Evolutionary conservation across 2,329 filamentous ascomycete genomes (phyloP).

Genomic region (Berkeleyomyces rouxiae): DNA sequence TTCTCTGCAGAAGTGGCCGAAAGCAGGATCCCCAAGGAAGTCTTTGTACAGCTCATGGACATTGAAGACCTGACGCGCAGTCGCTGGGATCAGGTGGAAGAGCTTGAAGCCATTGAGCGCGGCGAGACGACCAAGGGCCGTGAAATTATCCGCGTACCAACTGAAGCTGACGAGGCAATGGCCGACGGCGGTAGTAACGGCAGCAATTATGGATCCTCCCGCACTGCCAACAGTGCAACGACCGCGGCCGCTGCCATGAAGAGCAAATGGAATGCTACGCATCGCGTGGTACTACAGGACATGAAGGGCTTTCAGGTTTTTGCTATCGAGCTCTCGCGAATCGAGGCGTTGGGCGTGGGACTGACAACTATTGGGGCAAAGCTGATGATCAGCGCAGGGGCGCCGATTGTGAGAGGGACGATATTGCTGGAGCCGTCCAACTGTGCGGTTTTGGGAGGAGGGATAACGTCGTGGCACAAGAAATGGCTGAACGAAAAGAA

Average conservation of each 20-base stretch:
- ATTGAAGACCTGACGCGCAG: slow-evolving; percentile 68
- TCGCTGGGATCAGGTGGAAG: slow-evolving; percentile 76
- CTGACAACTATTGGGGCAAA: slow-evolving; percentile 66
- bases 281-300: slow-evolving; percentile 74
- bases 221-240: not conserved
- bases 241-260: slow-evolving; percentile 13
- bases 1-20: slow-evolving; percentile 36
- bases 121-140: slow-evolving; percentile 61
- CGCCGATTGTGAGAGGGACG: slow-evolving; percentile 55
- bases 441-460: slow-evolving; percentile 68
- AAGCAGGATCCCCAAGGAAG: slow-evolving; percentile 37
- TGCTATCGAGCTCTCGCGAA: slow-evolving; percentile 52
- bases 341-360: slow-evolving; percentile 48
- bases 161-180: slow-evolving; percentile 28
- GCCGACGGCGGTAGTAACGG: slow-evolving; percentile 18
- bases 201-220: not conserved
- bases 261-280: slow-evolving; percentile 37
- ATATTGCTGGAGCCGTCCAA: slow-evolving; percentile 57
- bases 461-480: slow-evolving; percentile 65
- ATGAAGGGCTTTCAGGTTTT: slow-evolving; percentile 50
- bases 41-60: slow-evolving; percentile 70
- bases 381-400: slow-evolving; percentile 49
- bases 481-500: slow-evolving; percentile 60
- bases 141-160: slow-evolving; percentile 58
- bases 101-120: slow-evolving; percentile 54